A percentile compares a stretch with the other conserved stretches of the same genome.
phyloP scores from a whole-genome alignment of 208 protist genomes.

The Trypanosoma avium region DNA sequence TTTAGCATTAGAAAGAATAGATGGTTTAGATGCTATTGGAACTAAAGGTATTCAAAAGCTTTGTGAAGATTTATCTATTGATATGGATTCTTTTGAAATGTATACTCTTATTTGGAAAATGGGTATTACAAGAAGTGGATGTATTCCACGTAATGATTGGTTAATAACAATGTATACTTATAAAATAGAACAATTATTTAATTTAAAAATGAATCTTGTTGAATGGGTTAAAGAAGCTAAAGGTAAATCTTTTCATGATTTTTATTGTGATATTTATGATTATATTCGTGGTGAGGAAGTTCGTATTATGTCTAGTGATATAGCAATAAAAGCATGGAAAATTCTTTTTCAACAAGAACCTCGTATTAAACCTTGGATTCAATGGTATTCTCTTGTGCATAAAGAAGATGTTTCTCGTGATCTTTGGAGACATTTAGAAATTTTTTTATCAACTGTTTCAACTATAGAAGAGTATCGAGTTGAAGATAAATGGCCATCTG shows the following conservation, averaged over 20 bases:
- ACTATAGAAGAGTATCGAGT: slow-evolving; percentile 12
- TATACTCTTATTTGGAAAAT: slow-evolving; percentile 81
- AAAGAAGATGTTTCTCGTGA: slow-evolving; percentile 64
- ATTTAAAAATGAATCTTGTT: slow-evolving; percentile 41
- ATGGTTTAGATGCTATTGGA: slow-evolving; percentile 51
- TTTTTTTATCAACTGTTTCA: slow-evolving; percentile 41
- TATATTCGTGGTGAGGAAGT: slow-evolving; percentile 79
- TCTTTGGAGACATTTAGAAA: slow-evolving; percentile 69
- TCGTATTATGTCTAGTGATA: slow-evolving; percentile 50
- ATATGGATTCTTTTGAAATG: slow-evolving; percentile 45
- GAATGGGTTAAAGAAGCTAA: slow-evolving; percentile 60
- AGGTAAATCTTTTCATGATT: slow-evolving; percentile 44
- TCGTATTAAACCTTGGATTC: slow-evolving; percentile 41
- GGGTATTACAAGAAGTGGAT: slow-evolving; percentile 41
- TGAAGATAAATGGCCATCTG: slow-evolving; percentile 45
- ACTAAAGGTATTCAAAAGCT: slow-evolving; percentile 60
- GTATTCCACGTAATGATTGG: slow-evolving; percentile 74
- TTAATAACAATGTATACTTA: slow-evolving; percentile 57
- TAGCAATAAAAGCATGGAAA: slow-evolving; percentile 58
- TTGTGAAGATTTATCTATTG: slow-evolving; percentile 49
- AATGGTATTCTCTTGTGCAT: slow-evolving; percentile 48
- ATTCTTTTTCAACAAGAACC: slow-evolving; percentile 49
- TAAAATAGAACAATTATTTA: slow-evolving; percentile 40
- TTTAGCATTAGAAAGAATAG: slow-evolving; percentile 37
- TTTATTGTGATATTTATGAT: slow-evolving; percentile 88